A percentile compares a stretch with the other conserved stretches of the same genome.
These are phyloP conservation scores for Mortierella claussenii DNA, from an alignment of 192 early-diverging fungal species.

Conservation along the genomic window DNA sequence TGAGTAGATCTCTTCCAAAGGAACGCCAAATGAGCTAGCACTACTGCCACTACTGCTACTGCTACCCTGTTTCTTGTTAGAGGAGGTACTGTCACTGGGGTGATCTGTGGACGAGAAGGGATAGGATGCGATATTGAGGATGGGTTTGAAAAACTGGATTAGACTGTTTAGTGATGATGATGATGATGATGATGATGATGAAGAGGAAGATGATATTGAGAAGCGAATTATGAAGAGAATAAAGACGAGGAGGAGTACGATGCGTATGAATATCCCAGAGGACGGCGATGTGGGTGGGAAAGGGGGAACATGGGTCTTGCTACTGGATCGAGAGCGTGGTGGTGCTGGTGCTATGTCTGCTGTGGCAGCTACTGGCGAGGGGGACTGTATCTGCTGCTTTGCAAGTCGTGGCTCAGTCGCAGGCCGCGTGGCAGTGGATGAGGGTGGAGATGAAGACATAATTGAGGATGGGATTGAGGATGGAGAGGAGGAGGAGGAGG, in stretches of 20 bases:
- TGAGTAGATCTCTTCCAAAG: background rate
- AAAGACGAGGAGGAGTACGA: constrained; percentile 5
- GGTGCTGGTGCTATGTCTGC: no score
- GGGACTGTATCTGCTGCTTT: no score
- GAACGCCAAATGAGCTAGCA: background rate
- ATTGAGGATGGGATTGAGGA: background rate
- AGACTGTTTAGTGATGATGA: background rate
- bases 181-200: background rate
- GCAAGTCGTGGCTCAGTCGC: no score
- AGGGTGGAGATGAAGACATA: no score
- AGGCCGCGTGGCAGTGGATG: no score
- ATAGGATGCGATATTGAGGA: no score
- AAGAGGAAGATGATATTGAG: background rate
- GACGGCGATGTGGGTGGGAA: constrained; percentile 2
- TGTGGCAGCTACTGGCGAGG: no score
- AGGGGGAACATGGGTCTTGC: no score
- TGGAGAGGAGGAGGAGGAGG: no score
- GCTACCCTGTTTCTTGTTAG: background rate
- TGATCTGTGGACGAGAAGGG: background rate
- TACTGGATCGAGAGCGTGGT: no score
- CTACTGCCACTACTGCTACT: background rate
- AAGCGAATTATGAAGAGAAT: background rate
- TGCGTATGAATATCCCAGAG: background rate
- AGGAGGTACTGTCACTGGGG: background rate
- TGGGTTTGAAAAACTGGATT: background rate